Evolutionary conservation across 257 asterid genomes (phyloP), one percentile per base, ranked within the genome.

Genomic region (Misopates orontium): DNA sequence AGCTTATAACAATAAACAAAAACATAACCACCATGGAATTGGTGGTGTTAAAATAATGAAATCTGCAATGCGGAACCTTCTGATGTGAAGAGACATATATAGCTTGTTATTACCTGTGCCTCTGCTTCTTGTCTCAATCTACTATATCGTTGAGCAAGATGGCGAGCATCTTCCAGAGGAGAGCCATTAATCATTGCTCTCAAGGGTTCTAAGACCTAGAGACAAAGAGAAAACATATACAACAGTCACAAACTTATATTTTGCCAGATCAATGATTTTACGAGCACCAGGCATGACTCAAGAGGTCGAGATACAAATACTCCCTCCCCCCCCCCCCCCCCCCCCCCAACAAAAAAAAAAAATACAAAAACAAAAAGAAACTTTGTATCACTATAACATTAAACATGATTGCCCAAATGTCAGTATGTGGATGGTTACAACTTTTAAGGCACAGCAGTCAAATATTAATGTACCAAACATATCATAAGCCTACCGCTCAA

Each of bases 81-180:
- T 61, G 42, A 5, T 49, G 50, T 62, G 36, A 8, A 36, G 60
- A 61, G 40, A 56, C 60, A 55, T 40, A 49, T 10, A 58, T 47
- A 47, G 4, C 14, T 67, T 41, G 56, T 45, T 40, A 73, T 78
- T 78, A 94, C 97, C 88, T 90, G 99, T 24, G 87, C 75, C 84
- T 94, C 97, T 47, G 97, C 97, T 60, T 94, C 99, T 86, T 90
- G 99, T 71, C 99, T 88, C 99, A 93, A 82, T 72, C 72, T 81
- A 80, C 99, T 90, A 70, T 90, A 93, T 64, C 97, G 90, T 80
- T 93, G 99, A 69, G 99, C 99, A 69, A 93, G 92, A 80, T 90
- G 96, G n/a, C 97, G 96, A 76, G 99, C 99, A 76, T 93, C 99
- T 79, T 93, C 99, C 52, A 93, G 76, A 56, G 95, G 97, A 73